Percentiles rank a stretch among this genome's conserved stretches.
Evolutionary conservation across 2,329 filamentous ascomycete species (phyloP).

Genomic region (Penicillium occitanis): DNA sequence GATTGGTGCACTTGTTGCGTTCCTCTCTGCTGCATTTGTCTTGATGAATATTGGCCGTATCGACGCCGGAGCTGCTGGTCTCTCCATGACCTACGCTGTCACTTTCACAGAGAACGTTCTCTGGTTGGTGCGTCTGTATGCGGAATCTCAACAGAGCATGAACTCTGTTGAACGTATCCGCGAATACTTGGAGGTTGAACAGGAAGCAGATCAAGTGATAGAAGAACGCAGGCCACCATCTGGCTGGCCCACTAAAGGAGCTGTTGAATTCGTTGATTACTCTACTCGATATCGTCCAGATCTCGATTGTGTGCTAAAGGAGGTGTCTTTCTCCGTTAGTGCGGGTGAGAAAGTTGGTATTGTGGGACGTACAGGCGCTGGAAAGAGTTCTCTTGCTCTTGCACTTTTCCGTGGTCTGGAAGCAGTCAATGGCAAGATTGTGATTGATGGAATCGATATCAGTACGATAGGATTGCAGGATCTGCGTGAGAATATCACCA

Average conservation of each 20-base stretch:
- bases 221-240: slow-evolving; percentile 73
- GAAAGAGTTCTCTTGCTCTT: slow-evolving; percentile 91
- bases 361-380: slow-evolving; percentile 90
- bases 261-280: slow-evolving; percentile 85
- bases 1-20: slow-evolving; percentile 85
- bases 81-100: slow-evolving; percentile 93
- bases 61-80: slow-evolving; percentile 86
- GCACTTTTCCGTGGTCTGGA: slow-evolving; percentile 93
- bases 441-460: slow-evolving; percentile 91
- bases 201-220: slow-evolving; percentile 78
- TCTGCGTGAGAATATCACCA: slow-evolving; percentile 88
- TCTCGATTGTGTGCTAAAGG: slow-evolving; percentile 79
- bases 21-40: slow-evolving; percentile 91
- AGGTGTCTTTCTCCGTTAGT: slow-evolving; percentile 81
- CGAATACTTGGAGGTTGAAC: slow-evolving; percentile 94
- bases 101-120: slow-evolving; percentile 96
- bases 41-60: slow-evolving; percentile 78
- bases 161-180: slow-evolving; percentile 97
- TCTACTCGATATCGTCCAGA: slow-evolving; percentile 85
- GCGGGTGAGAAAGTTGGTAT: slow-evolving; percentile 92
- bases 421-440: slow-evolving; percentile 82
- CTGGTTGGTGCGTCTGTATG: slow-evolving; percentile 93
- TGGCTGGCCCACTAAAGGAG: slow-evolving; percentile 82
- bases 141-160: slow-evolving; percentile 98
- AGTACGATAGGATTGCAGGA: slow-evolving; percentile 88